A percentile compares a stretch with the other conserved stretches of the same genome.
These are phyloP conservation scores for Saccharomyces eubayanus DNA, from an alignment of 805 yeast genomes.

Conservation along the genomic window DNA sequence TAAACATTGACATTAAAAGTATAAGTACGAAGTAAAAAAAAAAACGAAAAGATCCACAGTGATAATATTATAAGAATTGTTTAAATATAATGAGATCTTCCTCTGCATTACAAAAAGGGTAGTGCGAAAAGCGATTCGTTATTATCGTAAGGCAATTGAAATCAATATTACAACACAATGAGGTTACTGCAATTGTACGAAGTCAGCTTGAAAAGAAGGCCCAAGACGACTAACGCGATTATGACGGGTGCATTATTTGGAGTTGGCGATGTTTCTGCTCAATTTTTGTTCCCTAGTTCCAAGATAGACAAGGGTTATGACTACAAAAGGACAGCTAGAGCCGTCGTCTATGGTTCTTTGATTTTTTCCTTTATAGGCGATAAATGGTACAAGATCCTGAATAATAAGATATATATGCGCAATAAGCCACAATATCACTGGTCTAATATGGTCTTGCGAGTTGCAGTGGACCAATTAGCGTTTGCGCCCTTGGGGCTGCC, in stretches of 20 bases:
- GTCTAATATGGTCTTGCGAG: constrained; percentile 40
- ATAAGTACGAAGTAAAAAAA: neutral
- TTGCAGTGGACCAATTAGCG: constrained; percentile 58
- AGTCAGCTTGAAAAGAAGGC: constrained; percentile 33
- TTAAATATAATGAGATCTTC: neutral
- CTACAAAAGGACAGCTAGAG: constrained; percentile 48
- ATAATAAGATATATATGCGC: constrained; percentile 36
- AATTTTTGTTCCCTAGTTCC: constrained; percentile 37
- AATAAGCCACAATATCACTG: constrained; percentile 14
- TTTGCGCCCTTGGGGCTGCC: constrained; percentile 80
- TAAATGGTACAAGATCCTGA: constrained; percentile 55
- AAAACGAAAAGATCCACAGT: neutral
- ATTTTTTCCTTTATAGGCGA: constrained; percentile 71
- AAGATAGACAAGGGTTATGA: constrained; percentile 34
- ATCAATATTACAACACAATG: neutral
- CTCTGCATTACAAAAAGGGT: neutral
- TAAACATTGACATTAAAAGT: neutral
- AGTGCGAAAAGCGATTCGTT: neutral
- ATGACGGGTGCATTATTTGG: constrained; percentile 60
- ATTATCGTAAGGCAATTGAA: neutral
- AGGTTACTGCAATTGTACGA: constrained; percentile 15
- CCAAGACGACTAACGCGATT: constrained; percentile 46
- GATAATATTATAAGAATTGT: neutral
- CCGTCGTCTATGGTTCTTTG: constrained; percentile 60
- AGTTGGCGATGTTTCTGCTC: constrained; percentile 70